These are phyloP conservation scores for Sicyos baderoa DNA, from an alignment of 306 rosid species.

Conservation along the genomic window DNA sequence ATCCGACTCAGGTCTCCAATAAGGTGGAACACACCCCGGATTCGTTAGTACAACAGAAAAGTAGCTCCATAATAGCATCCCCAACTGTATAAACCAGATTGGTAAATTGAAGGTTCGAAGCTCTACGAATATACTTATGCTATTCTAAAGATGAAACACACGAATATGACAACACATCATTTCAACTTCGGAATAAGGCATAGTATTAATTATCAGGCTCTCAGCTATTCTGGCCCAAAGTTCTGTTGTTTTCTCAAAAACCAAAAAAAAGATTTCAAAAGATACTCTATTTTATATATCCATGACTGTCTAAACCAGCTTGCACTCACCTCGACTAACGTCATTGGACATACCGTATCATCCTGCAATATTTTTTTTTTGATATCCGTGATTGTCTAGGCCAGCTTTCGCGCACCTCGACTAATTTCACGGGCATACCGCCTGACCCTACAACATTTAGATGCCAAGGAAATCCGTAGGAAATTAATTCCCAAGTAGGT, in stretches of 20 bases:
- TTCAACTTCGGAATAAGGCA: not conserved
- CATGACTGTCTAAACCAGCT: too few relatives aligned
- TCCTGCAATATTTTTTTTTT: too few relatives aligned
- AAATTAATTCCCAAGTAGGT: too few relatives aligned
- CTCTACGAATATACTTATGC: too few relatives aligned
- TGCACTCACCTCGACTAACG: too few relatives aligned
- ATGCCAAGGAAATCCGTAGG: too few relatives aligned
- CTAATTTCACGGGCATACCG: too few relatives aligned
- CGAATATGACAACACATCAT: not conserved
- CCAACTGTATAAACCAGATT: slow-evolving; percentile 50
- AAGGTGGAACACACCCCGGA: slow-evolving; percentile 55
- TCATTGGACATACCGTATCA: too few relatives aligned
- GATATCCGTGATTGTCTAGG: too few relatives aligned
- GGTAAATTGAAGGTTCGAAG: not conserved
- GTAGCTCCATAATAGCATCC: slow-evolving; percentile 79
- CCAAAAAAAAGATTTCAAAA: not conserved
- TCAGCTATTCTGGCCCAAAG: not conserved
- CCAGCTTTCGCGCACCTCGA: too few relatives aligned
- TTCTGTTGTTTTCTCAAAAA: not conserved
- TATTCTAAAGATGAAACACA: not conserved
- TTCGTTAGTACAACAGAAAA: slow-evolving; percentile 54
- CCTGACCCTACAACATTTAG: too few relatives aligned
- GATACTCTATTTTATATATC: not conserved
- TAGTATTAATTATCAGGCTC: not conserved
- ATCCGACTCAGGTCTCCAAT: slow-evolving; percentile 53